Base-by-base conservation (phyloP, 768 basidiomycete genomes). In the Agaricus subrufescens region DNA sequence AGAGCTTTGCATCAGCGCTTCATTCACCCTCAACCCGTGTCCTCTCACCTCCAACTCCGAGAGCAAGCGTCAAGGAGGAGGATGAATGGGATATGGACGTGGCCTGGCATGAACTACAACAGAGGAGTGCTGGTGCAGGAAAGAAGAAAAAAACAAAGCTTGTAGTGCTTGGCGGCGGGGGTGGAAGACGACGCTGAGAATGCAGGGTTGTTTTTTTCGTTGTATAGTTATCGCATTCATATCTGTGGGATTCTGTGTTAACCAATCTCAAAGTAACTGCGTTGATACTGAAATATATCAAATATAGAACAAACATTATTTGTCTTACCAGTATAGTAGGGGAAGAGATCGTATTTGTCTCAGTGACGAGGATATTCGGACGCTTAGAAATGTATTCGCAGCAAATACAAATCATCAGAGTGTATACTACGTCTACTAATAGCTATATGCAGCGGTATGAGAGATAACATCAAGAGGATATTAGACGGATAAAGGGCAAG, bases 51-150 rank as follows among this genome's bases (percentile, higher is more conserved):
- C 62, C 62, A 43, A 69, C 67, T 49, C 69, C 66, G 48, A 67
- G 66, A 58, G 67, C 71, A 26, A 61, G 65, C 46, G 68, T 72
- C 51, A 71, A 67, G 26, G 66, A 65, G 5, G 75, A 76, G 58
- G 87, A 89, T 60, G 89, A 87, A 58, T 89, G 84, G 86, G 89
- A 90, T 63, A 69, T 91, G 45, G 90, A 91, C 61, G 77, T 77
- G 44, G 86, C 87, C 25, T 92, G 88, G 85, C 86, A 90, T 64
- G 91, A 92, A 63, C 73, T 93, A 25, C 88, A 92, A 70, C 78
- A 82, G 62, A 7, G 11, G 34, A 71, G 75, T 56, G 72, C 68
- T 51, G 76, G 77, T 37, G 78, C 76, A 29, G 73, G 84, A 62
- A 85, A 81, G 75, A 86, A 84, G 72, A 75, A 80, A 53, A 75